Base-by-base conservation (phyloP, 1,139 yeast species). In the Geotrichum histeridarum region DNA sequence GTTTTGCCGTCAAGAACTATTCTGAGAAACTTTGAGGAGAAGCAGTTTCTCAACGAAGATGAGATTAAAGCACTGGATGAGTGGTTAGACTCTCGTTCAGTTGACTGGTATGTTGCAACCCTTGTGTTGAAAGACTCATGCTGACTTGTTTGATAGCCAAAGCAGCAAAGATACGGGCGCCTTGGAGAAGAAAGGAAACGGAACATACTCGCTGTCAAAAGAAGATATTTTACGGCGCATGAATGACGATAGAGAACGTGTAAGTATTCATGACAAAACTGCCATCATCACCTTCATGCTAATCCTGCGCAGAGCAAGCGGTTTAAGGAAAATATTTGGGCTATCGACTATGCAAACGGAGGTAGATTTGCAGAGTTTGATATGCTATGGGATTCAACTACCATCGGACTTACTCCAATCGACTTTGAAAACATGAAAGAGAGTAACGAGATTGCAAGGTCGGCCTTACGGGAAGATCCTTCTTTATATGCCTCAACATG, bases 171-270 rank as follows among this genome's bases (percentile, higher is more conserved):
- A 63, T 1, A 63, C 63, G 17, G 50, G 18, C 15, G 49, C 48
- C 32, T 44, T 42, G 14, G 32, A 37, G 7, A 50, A 53, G 27
- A 35, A 42, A 9, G 45, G 41, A 11, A 32, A 42, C 8, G 46
- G 30, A 18, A 15, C 52, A 55, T 17, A 31, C 48, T 6, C 54
- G 8, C 27, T 62, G 17, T 57, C 65, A 14, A 59, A 56, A 36
- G 64, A 60, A 43, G 67, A 49, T 14, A 45, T 54, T 41, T 22
- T 42, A 15, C 36, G 51, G 12, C 73, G 96, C 57, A 86, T 89
- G 82, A 95, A 89, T 66, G 93, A 86, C 59, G 96, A 89, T 66
- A 73, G 96, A 60, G 96, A 89, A 66, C 74, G 93, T 8, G 89
- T 53, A 50, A 32, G 53, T 27, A 11, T 14, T 15, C 12, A 22